phyloP scores from a whole-genome alignment of 2,329 filamentous ascomycete species.

The Trichoderma hamatum region DNA sequence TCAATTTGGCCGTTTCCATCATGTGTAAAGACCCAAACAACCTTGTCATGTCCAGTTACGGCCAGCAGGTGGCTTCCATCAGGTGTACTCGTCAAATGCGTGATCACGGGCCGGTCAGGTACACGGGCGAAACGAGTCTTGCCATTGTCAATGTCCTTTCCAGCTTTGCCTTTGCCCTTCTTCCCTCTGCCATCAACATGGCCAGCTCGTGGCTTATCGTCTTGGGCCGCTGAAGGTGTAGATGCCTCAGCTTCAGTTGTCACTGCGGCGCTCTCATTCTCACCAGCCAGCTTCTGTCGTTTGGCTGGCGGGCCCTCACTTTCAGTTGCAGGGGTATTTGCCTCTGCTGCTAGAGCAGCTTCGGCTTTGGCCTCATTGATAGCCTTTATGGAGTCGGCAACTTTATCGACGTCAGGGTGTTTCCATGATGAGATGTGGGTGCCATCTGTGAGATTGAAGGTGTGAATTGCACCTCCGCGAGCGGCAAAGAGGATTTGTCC shows the following conservation, averaged over 20 bases:
- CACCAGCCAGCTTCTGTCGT: slow-evolving; percentile 39
- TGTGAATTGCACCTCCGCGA: slow-evolving; percentile 71
- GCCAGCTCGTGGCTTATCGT: slow-evolving; percentile 27
- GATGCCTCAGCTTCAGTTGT: background rate
- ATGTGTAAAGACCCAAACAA: slow-evolving; percentile 78
- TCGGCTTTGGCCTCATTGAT: slow-evolving; percentile 29
- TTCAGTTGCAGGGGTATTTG: slow-evolving; percentile 30
- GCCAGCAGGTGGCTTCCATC: slow-evolving; percentile 72
- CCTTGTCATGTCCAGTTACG: slow-evolving; percentile 90
- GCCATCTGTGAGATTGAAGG: slow-evolving; percentile 63
- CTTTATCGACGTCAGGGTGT: slow-evolving; percentile 48
- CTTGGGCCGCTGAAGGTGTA: slow-evolving; percentile 7
- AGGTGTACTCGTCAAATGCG: slow-evolving; percentile 65
- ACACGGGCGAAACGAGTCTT: slow-evolving; percentile 37
- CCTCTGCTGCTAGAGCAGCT: slow-evolving; percentile 24
- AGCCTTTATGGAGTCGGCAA: slow-evolving; percentile 36
- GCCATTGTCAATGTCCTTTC: slow-evolving; percentile 17
- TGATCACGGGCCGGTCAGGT: slow-evolving; percentile 66
- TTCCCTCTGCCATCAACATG: slow-evolving; percentile 34
- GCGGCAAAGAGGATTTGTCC: slow-evolving; percentile 70
- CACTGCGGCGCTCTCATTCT: slow-evolving; percentile 28
- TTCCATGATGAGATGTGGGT: slow-evolving; percentile 65
- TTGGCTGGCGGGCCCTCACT: slow-evolving; percentile 42
- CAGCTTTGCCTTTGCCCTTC: slow-evolving; percentile 37
- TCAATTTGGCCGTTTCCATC: slow-evolving; percentile 62